Percentiles rank a stretch among this genome's conserved stretches.
Conservation (phyloP, 163 green algal genomes). For the Chlamydomonas reinhardtii region DNA sequence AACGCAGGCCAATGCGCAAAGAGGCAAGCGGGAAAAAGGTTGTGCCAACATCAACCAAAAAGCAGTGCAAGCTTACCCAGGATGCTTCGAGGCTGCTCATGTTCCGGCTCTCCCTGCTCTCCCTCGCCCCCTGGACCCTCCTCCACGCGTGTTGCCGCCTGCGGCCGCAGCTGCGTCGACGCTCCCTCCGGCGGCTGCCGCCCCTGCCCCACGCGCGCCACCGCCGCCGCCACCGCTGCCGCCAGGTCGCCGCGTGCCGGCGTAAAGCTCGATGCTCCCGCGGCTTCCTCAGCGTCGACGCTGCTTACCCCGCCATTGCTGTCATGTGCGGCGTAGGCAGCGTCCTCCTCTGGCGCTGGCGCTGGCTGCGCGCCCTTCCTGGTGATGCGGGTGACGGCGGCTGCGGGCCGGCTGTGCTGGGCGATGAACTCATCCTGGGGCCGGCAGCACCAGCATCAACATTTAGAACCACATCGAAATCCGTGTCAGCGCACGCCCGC, state of each 20-base stretch:
- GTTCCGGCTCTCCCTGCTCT: not conserved
- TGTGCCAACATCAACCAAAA: no score
- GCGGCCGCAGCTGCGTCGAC: not conserved
- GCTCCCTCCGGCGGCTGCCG: not conserved
- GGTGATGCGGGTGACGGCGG: conserved; percentile 7
- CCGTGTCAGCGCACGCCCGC: no score
- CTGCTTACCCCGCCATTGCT: not conserved
- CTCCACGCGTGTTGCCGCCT: not conserved
- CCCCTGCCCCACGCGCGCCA: not conserved
- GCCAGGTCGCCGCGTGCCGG: not conserved
- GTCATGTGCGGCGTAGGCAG: no score
- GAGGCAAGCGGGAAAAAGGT: no score
- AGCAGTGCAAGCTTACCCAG: not conserved
- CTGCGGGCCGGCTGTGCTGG: conserved; percentile 8
- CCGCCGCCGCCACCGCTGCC: not conserved
- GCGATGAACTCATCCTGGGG: conserved; percentile 40
- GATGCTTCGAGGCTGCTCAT: not conserved
- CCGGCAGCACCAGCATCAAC: no score
- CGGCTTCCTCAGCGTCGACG: not conserved
- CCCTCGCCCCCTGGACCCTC: not conserved
- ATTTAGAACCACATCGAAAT: no score
- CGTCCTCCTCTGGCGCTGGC: no score
- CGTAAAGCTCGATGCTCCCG: not conserved
- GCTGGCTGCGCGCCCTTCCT: not conserved
- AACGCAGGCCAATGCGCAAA: no score